Base-by-base conservation (phyloP, 2,329 filamentous ascomycete species). In the Lasiodiplodia sp. region DNA sequence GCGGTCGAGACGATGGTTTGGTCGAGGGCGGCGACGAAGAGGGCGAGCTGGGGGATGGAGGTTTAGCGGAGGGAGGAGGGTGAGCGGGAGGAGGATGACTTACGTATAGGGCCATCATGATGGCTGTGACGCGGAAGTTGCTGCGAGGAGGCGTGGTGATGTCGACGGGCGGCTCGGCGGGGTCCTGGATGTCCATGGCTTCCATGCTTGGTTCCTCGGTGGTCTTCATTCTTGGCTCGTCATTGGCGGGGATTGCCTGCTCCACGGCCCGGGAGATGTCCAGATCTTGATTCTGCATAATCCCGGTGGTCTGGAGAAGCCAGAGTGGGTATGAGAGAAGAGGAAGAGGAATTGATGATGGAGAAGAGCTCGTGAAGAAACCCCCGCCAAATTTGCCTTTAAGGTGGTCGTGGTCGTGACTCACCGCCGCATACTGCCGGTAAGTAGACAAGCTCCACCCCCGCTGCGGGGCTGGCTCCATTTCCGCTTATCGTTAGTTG, bases 1-100 rank as follows among this genome's bases (percentile, higher is more conserved):
- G 90, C 88, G 0, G 90, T 91, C 12, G 90, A 86, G 72, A 90
- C 82, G 72, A 89, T 89, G 18, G 88, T 91, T 65, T 87, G 72
- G 58, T 83, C 81, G 3, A 83, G 74, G 11, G 81, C 81, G 16
- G 79, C 79, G 57, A 82, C 75, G 69, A 82, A 83, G 16, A 82
- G 74, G 8, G 77, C 77, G 18, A 82, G 75, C 78, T 79, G 51
- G 14, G 6, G 23, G 23, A 23, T 23, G 23, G 23, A 6, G 14
- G 34, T 25, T 40, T 14, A 40, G 38, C 10, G 10, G 1, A 11
- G 4, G 38, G n/a, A n/a, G n/a, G n/a, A n/a, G n/a, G 38, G 12
- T 40, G 38, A 11, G 37, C 5, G 12, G 4, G 18, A 7, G 3
- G 5, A 0, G 28, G 4, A 3, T 5, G 28, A 65, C 47, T 25